Evolutionary conservation across 2,329 filamentous ascomycete species (phyloP), one percentile per base, ranked within the genome.

Genomic region (Claviceps sorghi): DNA sequence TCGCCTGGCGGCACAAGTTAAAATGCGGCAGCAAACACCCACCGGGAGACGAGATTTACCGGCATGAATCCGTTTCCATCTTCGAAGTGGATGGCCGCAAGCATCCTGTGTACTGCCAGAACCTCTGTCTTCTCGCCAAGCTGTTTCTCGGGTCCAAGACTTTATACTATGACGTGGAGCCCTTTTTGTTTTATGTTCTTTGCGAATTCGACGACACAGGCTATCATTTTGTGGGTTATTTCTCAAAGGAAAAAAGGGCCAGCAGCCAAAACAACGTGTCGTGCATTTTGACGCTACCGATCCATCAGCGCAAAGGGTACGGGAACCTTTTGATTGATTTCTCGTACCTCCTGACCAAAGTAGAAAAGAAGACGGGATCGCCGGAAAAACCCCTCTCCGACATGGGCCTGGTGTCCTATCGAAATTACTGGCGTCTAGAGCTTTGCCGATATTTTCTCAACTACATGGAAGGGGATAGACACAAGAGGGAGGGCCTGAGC

Each of bases 111-210:
- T 98, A 96, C 71, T 98, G 93, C 65, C 93, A 96, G 62, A 98
- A 98, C 60, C 79, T 98, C 34, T 98, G 93, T 68, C 79, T 98
- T 15, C 76, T 98, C 44, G 93, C 90, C 51, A 98, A 98, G 69
- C 77, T 98, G 22, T 98, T 98, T 66, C 77, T 98, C n/a, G 93
- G 94, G 22, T 96, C 94, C 52, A 98, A 98, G 67, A 98, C 93
- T 0, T 77, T 97, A 4, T 97, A 97, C 72, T 97, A 97, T 69
- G 91, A 97, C 62, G 91, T 97, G 2, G 91, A 97, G 59, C 93
- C 91, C 0, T 97, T 97, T 65, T 69, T 97, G 7, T 97, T 97
- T 71, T 97, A 97, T 65, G 90, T 96, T 60, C 87, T 97, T 71
- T 95, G 89, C 58, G 93, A 95, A 61, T 91, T 90, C 60, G 87